phyloP scores from a whole-genome alignment of 192 early-diverging fungal species.

The Coemansia sp. region DNA sequence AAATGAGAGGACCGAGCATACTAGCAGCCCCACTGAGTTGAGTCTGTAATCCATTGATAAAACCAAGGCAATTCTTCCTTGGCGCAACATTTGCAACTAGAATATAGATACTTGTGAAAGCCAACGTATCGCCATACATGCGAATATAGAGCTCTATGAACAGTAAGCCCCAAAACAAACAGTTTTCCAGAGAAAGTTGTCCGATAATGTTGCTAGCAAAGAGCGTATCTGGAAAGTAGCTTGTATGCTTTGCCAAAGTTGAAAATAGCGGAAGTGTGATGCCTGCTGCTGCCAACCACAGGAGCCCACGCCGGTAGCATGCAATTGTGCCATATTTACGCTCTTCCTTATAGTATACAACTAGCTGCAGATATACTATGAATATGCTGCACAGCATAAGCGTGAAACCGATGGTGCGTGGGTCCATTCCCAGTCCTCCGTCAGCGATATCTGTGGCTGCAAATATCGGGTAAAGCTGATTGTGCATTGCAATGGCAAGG shows the following conservation, averaged over 20 bases:
- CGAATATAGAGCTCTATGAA: not conserved
- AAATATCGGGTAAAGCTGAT: conserved; percentile 23
- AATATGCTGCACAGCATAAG: conserved; percentile 23
- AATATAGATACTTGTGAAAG: conserved; percentile 12
- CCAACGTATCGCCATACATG: not conserved
- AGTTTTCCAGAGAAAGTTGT: not conserved
- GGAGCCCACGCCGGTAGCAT: conserved; percentile 24
- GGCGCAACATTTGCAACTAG: conserved; percentile 13
- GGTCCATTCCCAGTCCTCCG: conserved; percentile 50
- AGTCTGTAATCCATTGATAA: conserved; percentile 23
- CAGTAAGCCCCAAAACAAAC: not conserved
- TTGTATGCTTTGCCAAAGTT: not conserved
- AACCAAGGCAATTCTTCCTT: conserved; percentile 3
- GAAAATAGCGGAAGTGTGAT: not conserved
- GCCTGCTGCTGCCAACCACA: not conserved
- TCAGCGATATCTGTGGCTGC: too few species aligned
- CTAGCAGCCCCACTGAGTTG: not conserved
- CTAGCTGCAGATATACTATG: conserved; percentile 36
- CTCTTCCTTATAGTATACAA: conserved; percentile 29
- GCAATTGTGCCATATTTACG: conserved; percentile 19
- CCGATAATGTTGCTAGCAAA: not conserved
- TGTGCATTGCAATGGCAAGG: conserved; percentile 9
- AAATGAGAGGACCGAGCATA: conserved; percentile 9
- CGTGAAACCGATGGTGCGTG: conserved; percentile 40
- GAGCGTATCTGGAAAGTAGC: not conserved